These are phyloP conservation scores for Deuterostichococcus epilithicus DNA, from an alignment of 139 green algal genomes.

Conservation along the genomic window DNA sequence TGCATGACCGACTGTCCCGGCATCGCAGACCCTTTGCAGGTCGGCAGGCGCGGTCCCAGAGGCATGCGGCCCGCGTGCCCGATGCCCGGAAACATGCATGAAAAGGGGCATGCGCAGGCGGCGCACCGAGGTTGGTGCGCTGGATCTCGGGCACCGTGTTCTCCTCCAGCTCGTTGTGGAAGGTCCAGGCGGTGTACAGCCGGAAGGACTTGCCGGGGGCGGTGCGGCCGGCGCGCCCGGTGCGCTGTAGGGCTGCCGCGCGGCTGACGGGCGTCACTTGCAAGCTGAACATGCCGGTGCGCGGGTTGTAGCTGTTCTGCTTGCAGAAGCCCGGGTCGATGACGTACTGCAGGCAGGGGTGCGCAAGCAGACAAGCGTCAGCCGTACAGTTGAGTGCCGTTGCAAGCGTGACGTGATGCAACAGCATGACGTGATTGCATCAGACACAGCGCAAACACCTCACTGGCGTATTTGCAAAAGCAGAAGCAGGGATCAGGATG, in stretches of 20 bases:
- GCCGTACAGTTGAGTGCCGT: neutral
- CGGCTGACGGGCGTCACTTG: slow-evolving; percentile 91
- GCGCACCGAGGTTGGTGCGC: slow-evolving; percentile 86
- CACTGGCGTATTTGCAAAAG: too few species aligned
- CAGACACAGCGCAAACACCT: too few species aligned
- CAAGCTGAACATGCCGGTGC: slow-evolving; percentile 92
- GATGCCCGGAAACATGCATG: too few species aligned
- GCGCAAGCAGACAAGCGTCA: neutral
- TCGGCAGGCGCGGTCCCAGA: too few species aligned
- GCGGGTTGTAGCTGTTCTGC: slow-evolving; percentile 96
- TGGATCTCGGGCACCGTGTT: slow-evolving; percentile 97
- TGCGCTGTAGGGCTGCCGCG: slow-evolving; percentile 82
- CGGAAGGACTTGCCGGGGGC: slow-evolving; percentile 93
- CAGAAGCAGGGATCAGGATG: too few species aligned
- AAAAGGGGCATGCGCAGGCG: too few species aligned
- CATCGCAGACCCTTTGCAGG: too few species aligned
- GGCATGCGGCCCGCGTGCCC: too few species aligned
- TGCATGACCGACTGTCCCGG: too few species aligned
- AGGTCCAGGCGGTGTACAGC: slow-evolving; percentile 93
- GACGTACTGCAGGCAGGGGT: slow-evolving; percentile 66
- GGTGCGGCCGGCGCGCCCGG: slow-evolving; percentile 80
- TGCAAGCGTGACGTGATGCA: neutral
- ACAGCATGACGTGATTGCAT: neutral
- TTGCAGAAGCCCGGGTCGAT: slow-evolving; percentile 97
- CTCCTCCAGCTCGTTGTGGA: slow-evolving; percentile 94